A percentile compares a stretch with the other conserved stretches of the same genome.
These are phyloP conservation scores for Phytophthora boehmeriae DNA, from an alignment of 352 stramenopile species.

Conservation along the genomic window DNA sequence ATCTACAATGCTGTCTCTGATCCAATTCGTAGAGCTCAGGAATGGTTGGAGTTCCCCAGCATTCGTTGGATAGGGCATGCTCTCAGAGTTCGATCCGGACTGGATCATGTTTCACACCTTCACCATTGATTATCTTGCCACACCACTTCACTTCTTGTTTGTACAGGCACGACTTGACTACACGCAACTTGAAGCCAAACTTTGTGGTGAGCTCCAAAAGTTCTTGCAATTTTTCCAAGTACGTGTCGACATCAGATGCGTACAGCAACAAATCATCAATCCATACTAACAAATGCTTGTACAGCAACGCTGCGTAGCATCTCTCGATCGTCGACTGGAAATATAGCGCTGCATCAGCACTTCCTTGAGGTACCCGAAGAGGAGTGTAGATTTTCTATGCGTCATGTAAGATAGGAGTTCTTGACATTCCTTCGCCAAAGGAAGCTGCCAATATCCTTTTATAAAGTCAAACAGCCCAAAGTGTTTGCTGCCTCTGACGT, in stretches of 20 bases:
- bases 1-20: conserved; percentile 8
- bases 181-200: conserved; percentile 33
- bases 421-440: conserved; percentile 23
- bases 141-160: conserved; percentile 25
- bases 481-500: conserved; percentile 16
- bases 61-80: conserved; percentile 4
- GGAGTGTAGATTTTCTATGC: conserved; percentile 27
- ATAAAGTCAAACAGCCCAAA: conserved; percentile 21
- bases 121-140: conserved; percentile 16
- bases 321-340: conserved; percentile 26
- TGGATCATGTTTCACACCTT: conserved; percentile 15
- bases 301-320: conserved; percentile 4
- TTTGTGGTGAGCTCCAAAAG: conserved; percentile 20
- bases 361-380: conserved; percentile 30
- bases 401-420: conserved; percentile 38
- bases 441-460: conserved; percentile 28
- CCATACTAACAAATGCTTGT: conserved; percentile 17
- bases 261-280: conserved; percentile 38
- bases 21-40: conserved; percentile 17
- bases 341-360: conserved; percentile 11
- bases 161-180: conserved; percentile 25
- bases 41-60: conserved; percentile 14
- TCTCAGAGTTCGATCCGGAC: conserved; percentile 1
- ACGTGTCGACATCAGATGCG: conserved; percentile 25
- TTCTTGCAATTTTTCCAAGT: conserved; percentile 26